These are phyloP conservation scores for Trametes cingulata DNA, from an alignment of 768 basidiomycete species.

Conservation along the genomic window DNA sequence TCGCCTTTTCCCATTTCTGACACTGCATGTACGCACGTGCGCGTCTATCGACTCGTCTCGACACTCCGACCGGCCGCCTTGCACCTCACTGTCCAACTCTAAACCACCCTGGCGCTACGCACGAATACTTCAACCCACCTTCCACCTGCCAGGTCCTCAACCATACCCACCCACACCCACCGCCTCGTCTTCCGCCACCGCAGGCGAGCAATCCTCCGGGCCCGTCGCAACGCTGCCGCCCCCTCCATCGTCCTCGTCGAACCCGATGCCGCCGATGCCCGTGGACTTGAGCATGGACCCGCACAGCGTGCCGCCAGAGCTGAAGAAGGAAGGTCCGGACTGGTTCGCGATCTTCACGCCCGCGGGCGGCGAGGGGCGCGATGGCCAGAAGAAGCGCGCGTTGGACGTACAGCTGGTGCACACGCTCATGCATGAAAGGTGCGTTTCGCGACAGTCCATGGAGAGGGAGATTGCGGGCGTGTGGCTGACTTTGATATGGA, in stretches of 20 bases:
- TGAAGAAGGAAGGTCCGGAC: conserved; percentile 75
- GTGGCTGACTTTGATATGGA: not conserved
- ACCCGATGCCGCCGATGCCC: conserved; percentile 15
- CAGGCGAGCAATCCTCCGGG: conserved; percentile 27
- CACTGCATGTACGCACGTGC: not conserved
- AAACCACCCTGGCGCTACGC: not conserved
- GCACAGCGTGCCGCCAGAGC: conserved; percentile 49
- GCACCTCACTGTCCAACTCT: no score
- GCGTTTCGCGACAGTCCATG: conserved; percentile 19
- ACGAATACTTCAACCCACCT: not conserved
- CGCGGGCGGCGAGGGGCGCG: conserved; percentile 1
- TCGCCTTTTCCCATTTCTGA: not conserved
- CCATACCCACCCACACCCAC: conserved; percentile 28
- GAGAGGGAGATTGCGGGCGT: not conserved
- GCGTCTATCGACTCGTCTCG: not conserved
- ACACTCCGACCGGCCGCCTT: no score
- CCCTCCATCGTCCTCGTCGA: conserved; percentile 9
- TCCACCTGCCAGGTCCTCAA: conserved; percentile 14
- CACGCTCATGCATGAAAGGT: conserved; percentile 92
- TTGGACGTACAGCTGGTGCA: conserved; percentile 82
- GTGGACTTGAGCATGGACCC: conserved; percentile 38
- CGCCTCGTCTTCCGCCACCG: conserved; percentile 33
- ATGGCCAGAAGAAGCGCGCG: conserved; percentile 51
- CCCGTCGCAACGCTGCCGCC: conserved; percentile 22
- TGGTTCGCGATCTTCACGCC: conserved; percentile 92